phyloP scores from a whole-genome alignment of 306 rosid species.

The Gastrolobium bilobum region DNA sequence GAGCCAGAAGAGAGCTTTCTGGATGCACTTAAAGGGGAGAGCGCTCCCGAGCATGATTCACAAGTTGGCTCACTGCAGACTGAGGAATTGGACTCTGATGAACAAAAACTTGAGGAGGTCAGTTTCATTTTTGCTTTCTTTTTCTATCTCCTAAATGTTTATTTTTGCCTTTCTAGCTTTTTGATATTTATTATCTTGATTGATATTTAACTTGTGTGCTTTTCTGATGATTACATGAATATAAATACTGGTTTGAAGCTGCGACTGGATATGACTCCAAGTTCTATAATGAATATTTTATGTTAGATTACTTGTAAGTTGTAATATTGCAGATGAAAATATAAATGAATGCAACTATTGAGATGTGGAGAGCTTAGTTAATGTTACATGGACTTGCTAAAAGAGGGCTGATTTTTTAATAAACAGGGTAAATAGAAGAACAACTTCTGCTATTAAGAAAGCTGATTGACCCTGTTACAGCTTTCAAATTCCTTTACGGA shows the following conservation, averaged over 20 bases:
- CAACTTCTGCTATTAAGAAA: slow-evolving; percentile 1
- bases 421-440: slow-evolving; percentile 27
- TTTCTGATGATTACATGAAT: slow-evolving; percentile 9
- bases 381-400: slow-evolving; percentile 31
- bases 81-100: slow-evolving; percentile 56
- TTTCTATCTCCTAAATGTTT: slow-evolving; percentile 12
- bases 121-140: slow-evolving; percentile 34
- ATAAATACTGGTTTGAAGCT: neutral
- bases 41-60: slow-evolving; percentile 58
- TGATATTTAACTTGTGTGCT: slow-evolving; percentile 18
- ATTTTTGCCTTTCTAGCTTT: slow-evolving; percentile 28
- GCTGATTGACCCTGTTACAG: neutral
- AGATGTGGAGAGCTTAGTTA: slow-evolving; percentile 16
- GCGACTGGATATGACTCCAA: neutral
- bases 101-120: slow-evolving; percentile 63
- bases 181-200: slow-evolving; percentile 33
- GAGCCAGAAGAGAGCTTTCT: slow-evolving; percentile 61
- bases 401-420: neutral
- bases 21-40: slow-evolving; percentile 63
- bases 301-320: slow-evolving; percentile 32
- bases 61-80: slow-evolving; percentile 57
- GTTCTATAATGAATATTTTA: neutral
- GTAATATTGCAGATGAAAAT: slow-evolving; percentile 13
- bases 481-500: neutral
- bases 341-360: slow-evolving; percentile 4